A percentile compares a stretch with the other conserved stretches of the same genome.
These are phyloP conservation scores for Spathaspora sp. DNA, from an alignment of 1,139 yeast species.

Conservation along the genomic window DNA sequence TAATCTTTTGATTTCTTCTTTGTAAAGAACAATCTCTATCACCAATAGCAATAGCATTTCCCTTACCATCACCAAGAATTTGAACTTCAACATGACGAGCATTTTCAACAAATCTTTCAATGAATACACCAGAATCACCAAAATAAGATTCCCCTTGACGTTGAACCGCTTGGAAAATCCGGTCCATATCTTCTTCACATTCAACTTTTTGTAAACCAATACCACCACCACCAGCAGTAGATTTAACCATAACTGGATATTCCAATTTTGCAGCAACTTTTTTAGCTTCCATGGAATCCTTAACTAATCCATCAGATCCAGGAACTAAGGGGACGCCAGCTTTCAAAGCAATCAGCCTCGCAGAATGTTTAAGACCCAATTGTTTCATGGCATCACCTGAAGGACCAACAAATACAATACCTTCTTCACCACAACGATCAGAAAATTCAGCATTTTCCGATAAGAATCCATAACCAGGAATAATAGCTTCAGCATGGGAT, in stretches of 20 bases:
- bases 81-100: constrained; percentile 97
- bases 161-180: constrained; percentile 85
- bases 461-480: constrained; percentile 96
- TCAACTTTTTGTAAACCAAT: constrained; percentile 95
- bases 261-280: constrained; percentile 74
- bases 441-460: constrained; percentile 97
- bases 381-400: constrained; percentile 88
- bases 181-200: constrained; percentile 70
- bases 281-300: constrained; percentile 69
- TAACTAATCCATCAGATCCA: constrained; percentile 75
- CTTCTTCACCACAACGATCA: constrained; percentile 78
- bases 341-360: constrained; percentile 83
- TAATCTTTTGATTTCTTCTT: constrained; percentile 93
- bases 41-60: constrained; percentile 88
- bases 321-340: constrained; percentile 96
- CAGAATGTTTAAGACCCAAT: constrained; percentile 92
- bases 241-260: constrained; percentile 93
- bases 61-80: constrained; percentile 93
- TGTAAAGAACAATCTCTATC: constrained; percentile 98
- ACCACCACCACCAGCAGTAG: constrained; percentile 99
- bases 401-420: constrained; percentile 92
- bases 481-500: constrained; percentile 85
- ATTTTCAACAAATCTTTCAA: constrained; percentile 90
- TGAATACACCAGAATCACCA: constrained; percentile 92
- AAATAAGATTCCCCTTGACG: constrained; percentile 92